These are phyloP conservation scores for Glarea lozoyensis DNA, from an alignment of 495 filamentous ascomycete genomes.

Conservation along the genomic window DNA sequence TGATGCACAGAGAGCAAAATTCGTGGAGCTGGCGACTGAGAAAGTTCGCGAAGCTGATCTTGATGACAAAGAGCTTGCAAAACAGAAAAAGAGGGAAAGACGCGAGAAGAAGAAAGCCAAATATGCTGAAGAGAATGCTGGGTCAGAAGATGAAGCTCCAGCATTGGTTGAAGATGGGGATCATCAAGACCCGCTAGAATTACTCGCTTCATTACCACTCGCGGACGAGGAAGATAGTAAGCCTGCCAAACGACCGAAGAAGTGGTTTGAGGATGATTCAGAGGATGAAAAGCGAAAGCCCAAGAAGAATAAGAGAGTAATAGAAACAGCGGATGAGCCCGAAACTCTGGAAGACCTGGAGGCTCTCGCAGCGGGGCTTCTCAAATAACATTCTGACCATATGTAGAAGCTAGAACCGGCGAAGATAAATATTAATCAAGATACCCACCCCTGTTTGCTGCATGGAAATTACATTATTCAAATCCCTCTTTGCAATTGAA, in stretches of 20 bases:
- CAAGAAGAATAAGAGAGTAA: slow-evolving; percentile 40
- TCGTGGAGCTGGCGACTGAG: slow-evolving; percentile 62
- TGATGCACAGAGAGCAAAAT: slow-evolving; percentile 63
- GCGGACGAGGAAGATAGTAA: slow-evolving; percentile 26
- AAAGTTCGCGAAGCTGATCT: slow-evolving; percentile 71
- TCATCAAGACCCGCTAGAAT: slow-evolving; percentile 38
- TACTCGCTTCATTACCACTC: slow-evolving; percentile 40
- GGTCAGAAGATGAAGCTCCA: slow-evolving; percentile 30
- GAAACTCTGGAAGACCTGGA: slow-evolving; percentile 88
- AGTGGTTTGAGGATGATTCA: slow-evolving; percentile 39
- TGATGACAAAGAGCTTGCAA: slow-evolving; percentile 70
- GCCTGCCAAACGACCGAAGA: slow-evolving; percentile 36
- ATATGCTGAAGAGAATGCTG: slow-evolving; percentile 44
- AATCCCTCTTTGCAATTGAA: no score
- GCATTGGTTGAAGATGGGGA: slow-evolving; percentile 28
- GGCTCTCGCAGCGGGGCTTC: slow-evolving; percentile 71
- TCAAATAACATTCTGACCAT: slow-evolving; percentile 25
- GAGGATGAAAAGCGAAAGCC: slow-evolving; percentile 32
- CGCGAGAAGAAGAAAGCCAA: slow-evolving; percentile 74
- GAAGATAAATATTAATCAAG: not conserved
- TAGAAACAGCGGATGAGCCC: slow-evolving; percentile 53
- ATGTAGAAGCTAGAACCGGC: not conserved
- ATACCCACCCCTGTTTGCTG: no score
- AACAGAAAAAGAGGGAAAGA: slow-evolving; percentile 77
- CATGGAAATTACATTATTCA: no score